Evolutionary conservation across 805 yeast species (phyloP).

Genomic region (Naumovozyma dairenensis): DNA sequence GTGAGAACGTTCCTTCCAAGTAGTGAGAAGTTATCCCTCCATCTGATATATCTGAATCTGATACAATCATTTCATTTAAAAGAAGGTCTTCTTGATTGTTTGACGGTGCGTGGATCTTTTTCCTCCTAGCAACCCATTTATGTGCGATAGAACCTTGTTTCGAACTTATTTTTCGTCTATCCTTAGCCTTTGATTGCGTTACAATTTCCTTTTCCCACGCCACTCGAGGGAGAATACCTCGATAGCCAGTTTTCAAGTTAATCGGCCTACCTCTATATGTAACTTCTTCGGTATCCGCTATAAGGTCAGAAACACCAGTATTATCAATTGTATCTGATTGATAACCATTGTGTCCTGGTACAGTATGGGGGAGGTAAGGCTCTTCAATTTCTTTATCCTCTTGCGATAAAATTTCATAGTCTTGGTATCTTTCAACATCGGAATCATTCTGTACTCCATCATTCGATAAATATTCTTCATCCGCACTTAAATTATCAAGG

Average conservation of each 20-base stretch:
- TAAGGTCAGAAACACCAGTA: not conserved
- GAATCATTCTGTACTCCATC: not conserved
- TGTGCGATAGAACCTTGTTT: too few relatives aligned
- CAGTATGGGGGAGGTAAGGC: not conserved
- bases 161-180: slow-evolving; percentile 1
- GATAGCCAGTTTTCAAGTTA: slow-evolving; percentile 22
- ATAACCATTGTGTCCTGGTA: not conserved
- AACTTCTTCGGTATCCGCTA: slow-evolving; percentile 7
- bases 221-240: slow-evolving; percentile 25
- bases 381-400: slow-evolving; percentile 1
- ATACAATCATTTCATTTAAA: slow-evolving; percentile 15
- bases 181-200: too few relatives aligned
- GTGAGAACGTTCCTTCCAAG: not conserved
- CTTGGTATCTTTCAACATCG: not conserved
- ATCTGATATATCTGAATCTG: slow-evolving; percentile 10
- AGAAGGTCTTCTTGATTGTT: slow-evolving; percentile 11
- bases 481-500: not conserved
- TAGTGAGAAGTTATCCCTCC: not conserved
- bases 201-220: slow-evolving; percentile 26
- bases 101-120: not conserved
- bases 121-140: slow-evolving; percentile 23
- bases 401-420: not conserved
- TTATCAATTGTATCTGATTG: slow-evolving; percentile 1
- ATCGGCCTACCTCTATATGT: slow-evolving; percentile 23
- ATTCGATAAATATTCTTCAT: not conserved